Conservation (phyloP, 495 filamentous ascomycete species). For the Talaromyces liani region DNA sequence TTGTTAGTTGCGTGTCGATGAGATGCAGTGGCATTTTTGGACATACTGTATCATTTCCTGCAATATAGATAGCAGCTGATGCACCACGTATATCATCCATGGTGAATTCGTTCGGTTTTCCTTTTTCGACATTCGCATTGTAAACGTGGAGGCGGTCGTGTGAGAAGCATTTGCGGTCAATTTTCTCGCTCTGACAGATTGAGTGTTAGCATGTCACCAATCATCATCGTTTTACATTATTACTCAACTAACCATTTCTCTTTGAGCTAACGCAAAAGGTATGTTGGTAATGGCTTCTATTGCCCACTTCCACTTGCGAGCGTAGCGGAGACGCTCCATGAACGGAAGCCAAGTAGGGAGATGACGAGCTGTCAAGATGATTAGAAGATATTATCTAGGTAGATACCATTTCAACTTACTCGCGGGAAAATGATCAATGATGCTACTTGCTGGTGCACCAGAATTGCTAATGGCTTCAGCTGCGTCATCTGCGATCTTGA, state of each 20-base stretch:
- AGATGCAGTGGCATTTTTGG: not conserved
- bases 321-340: not conserved
- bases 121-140: conserved; percentile 15
- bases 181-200: conserved; percentile 27
- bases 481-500: conserved; percentile 37
- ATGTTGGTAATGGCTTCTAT: conserved; percentile 9
- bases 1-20: conserved; percentile 12
- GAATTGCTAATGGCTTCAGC: conserved; percentile 33
- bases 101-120: conserved; percentile 24
- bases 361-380: not conserved
- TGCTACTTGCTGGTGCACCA: conserved; percentile 31
- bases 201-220: conserved; percentile 11
- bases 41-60: conserved; percentile 40
- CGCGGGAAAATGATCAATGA: conserved; percentile 38
- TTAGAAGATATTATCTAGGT: not conserved
- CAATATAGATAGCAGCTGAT: conserved; percentile 41
- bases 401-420: not conserved
- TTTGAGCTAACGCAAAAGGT: conserved; percentile 21
- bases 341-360: conserved; percentile 13
- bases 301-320: not conserved
- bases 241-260: conserved; percentile 33
- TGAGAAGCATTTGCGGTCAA: conserved; percentile 26
- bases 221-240: not conserved
- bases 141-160: conserved; percentile 14
- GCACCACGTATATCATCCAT: conserved; percentile 43